These are phyloP conservation scores for Talaromyces stipitatus DNA, from an alignment of 495 filamentous ascomycete species.

Conservation along the genomic window DNA sequence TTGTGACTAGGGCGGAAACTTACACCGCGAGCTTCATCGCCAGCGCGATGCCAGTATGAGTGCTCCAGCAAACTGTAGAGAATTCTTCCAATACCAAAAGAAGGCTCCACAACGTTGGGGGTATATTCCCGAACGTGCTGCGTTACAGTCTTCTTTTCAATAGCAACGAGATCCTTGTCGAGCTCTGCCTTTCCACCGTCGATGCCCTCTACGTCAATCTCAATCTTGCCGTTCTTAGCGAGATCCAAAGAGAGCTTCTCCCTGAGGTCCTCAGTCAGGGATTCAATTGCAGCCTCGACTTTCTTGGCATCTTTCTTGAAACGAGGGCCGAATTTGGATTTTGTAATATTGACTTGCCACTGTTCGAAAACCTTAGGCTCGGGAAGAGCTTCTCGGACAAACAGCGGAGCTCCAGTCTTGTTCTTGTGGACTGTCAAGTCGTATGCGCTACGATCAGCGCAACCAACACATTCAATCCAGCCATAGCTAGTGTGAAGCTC, in stretches of 20 bases:
- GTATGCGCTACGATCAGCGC: constrained; percentile 75
- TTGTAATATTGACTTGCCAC: constrained; percentile 69
- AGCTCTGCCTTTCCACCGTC: constrained; percentile 61
- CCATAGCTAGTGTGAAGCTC: constrained; percentile 72
- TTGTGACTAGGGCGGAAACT: constrained; percentile 24
- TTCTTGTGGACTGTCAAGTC: constrained; percentile 73
- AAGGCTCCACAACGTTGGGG: constrained; percentile 80
- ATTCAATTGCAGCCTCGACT: constrained; percentile 61
- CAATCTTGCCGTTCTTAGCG: constrained; percentile 56
- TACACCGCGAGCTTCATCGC: constrained; percentile 58
- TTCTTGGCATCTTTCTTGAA: constrained; percentile 73
- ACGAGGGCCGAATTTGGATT: constrained; percentile 74
- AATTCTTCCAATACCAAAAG: constrained; percentile 77
- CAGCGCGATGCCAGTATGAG: constrained; percentile 64
- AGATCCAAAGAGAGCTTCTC: constrained; percentile 63
- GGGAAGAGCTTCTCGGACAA: constrained; percentile 59
- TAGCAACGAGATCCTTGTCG: constrained; percentile 58
- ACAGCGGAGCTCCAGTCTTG: constrained; percentile 67
- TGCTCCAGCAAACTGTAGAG: constrained; percentile 74
- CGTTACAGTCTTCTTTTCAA: constrained; percentile 60
- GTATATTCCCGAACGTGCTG: constrained; percentile 71
- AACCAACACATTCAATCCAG: constrained; percentile 84
- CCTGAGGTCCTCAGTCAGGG: constrained; percentile 58
- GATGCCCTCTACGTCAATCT: constrained; percentile 57
- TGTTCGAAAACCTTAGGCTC: constrained; percentile 64